Conservation (phyloP, 225 moss, liverwort and hornwort species). For the Anthoceros angustus region DNA sequence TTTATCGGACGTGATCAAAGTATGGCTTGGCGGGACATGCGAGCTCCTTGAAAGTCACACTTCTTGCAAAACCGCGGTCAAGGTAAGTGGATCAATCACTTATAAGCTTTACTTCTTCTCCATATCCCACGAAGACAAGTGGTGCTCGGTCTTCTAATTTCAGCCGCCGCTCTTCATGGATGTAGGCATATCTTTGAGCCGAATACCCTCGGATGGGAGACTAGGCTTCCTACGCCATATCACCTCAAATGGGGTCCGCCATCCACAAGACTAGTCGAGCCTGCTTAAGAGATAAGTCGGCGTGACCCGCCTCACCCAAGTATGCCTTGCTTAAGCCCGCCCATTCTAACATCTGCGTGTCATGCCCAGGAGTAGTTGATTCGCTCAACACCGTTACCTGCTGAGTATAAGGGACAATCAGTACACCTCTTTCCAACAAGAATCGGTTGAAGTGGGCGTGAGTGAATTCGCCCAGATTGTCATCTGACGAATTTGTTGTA, state of each 20-base stretch:
- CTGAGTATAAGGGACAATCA: not conserved
- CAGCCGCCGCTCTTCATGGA: not conserved
- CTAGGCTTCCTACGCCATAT: not conserved
- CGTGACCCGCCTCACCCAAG: not conserved
- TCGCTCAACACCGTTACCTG: too few relatives aligned
- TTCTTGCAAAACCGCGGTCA: too few relatives aligned
- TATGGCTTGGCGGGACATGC: not conserved
- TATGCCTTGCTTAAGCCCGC: not conserved
- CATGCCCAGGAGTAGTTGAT: not conserved
- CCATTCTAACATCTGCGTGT: not conserved
- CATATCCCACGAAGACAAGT: too few relatives aligned
- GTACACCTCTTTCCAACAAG: not conserved
- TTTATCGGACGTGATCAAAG: not conserved
- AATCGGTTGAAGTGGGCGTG: not conserved
- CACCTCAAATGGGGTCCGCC: not conserved
- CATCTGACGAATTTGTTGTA: not conserved
- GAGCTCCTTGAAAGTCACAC: not conserved
- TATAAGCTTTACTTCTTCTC: not conserved
- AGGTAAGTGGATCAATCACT: not conserved
- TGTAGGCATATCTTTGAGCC: not conserved
- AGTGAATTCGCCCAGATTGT: not conserved
- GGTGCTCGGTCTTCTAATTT: not conserved
- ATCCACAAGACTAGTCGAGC: not conserved
- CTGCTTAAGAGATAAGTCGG: not conserved
- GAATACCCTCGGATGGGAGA: not conserved